Base-by-base conservation (phyloP, 2,329 filamentous ascomycete species). In the Talaromyces verruculosus region DNA sequence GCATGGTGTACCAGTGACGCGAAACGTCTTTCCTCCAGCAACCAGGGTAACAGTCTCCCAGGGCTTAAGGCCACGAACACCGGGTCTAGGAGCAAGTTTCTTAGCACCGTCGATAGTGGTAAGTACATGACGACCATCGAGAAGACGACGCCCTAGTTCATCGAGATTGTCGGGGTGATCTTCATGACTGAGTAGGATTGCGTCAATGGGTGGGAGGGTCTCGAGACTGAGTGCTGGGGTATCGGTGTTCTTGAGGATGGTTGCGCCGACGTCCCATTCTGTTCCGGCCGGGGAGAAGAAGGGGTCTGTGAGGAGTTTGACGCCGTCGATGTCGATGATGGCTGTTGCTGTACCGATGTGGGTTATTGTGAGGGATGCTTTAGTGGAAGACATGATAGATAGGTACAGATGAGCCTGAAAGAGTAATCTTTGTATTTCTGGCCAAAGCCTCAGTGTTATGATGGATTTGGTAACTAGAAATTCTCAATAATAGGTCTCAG, bases 91-190 rank as follows among this genome's bases (percentile, higher is more conserved):
- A 0, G 74, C 72, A 0, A 84, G 77, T 0, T 83, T 82, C 22
- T 73, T 74, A 0, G 79, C 80, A 0, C 82, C 82, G 37, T 83
- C 81, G 0, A 74, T 63, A 0, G 82, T 84, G 0, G 82, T 84
- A 35, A 84, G 72, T 4, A 84, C 83, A 2, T 70, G 72, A 7
- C 81, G 80, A 3, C 80, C 82, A 58, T 84, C 76, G 5, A 84
- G 77, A 0, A 84, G 75, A 7, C 69, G 75, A 4, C 82, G 82
- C 25, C 83, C 82, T 0, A 79, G 68, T 1, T 78, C 74, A 39
- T 85, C 83, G 1, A 85, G 75, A 67, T 84, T 84, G 67, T 84
- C 83, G 0, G 75, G 73, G 65, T 84, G 83, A 70, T 84, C 81
- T 70, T 84, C 83, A 65, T 85, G 83, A 70, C 80, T 83, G 8